phyloP scores from a whole-genome alignment of 2,329 filamentous ascomycete genomes.

The Talaromyces rugulosus region DNA sequence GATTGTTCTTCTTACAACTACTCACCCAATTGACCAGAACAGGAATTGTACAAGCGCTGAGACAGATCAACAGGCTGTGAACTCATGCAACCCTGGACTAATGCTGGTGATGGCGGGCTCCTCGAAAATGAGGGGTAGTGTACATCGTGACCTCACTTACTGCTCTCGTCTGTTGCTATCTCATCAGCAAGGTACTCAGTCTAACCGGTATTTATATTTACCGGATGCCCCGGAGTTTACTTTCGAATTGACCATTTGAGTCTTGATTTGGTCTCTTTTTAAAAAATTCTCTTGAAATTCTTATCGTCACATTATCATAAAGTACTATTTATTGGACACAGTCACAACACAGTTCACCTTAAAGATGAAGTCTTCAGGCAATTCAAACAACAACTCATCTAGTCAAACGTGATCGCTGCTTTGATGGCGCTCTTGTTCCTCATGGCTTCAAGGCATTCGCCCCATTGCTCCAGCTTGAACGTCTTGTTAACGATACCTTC shows the following conservation, averaged over 20 bases:
- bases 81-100: not conserved
- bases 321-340: not conserved
- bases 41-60: not conserved
- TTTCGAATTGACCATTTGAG: not conserved
- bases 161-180: not conserved
- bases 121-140: not conserved
- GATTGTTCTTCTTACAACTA: not conserved
- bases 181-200: not conserved
- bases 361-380: not conserved
- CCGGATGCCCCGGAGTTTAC: not conserved
- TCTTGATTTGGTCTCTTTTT: not conserved
- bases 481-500: conserved; percentile 69
- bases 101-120: not conserved
- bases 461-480: conserved; percentile 70
- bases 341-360: not conserved
- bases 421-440: conserved; percentile 70
- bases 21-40: not conserved
- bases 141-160: not conserved
- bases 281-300: not conserved
- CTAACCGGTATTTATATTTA: not conserved
- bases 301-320: conserved; percentile 3
- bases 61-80: not conserved
- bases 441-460: conserved; percentile 65
- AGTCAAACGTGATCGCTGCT: conserved; percentile 68
- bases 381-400: conserved; percentile 16